These are phyloP conservation scores for Tieghemiomyces parasiticus DNA, from an alignment of 192 early-diverging fungal species.

Conservation along the genomic window DNA sequence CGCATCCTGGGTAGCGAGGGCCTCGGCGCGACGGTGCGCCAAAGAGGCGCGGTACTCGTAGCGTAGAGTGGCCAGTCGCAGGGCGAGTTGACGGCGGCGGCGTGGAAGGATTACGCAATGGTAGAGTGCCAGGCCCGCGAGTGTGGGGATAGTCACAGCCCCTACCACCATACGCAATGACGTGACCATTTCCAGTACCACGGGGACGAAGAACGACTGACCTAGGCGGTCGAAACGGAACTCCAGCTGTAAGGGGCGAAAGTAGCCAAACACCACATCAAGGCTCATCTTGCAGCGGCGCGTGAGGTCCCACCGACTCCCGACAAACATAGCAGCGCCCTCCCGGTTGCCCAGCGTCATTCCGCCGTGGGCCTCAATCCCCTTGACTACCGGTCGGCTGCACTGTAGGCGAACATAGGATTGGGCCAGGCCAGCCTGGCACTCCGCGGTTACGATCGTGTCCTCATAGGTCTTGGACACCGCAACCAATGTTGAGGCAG, in stretches of 20 bases:
- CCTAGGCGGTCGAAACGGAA: conserved; percentile 46
- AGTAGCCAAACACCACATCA: conserved; percentile 40
- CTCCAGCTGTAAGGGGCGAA: conserved; percentile 40
- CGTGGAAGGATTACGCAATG: conserved; percentile 43
- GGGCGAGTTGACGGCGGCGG: conserved; percentile 23
- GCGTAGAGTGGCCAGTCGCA: conserved; percentile 36
- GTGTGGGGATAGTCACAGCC: conserved; percentile 35
- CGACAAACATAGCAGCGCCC: conserved; percentile 31
- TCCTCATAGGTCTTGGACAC: no score
- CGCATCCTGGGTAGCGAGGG: conserved; percentile 56
- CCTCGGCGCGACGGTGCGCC: conserved; percentile 51
- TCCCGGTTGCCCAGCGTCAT: conserved; percentile 26
- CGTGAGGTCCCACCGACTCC: conserved; percentile 37
- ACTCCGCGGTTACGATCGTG: no score
- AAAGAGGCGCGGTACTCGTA: conserved; percentile 48
- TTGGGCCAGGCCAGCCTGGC: conserved; percentile 10
- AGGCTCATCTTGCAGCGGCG: conserved; percentile 37
- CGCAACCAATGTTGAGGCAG: no score
- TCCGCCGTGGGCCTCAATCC: background rate
- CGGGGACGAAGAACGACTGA: conserved; percentile 47
- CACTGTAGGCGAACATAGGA: conserved; percentile 15
- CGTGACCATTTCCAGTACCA: conserved; percentile 41
- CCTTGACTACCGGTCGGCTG: conserved; percentile 10
- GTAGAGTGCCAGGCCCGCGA: conserved; percentile 34
- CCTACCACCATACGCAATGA: conserved; percentile 35